These are phyloP conservation scores for Metroxylon sagu DNA, from an alignment of 176 grass and related monocot species.

Conservation along the genomic window DNA sequence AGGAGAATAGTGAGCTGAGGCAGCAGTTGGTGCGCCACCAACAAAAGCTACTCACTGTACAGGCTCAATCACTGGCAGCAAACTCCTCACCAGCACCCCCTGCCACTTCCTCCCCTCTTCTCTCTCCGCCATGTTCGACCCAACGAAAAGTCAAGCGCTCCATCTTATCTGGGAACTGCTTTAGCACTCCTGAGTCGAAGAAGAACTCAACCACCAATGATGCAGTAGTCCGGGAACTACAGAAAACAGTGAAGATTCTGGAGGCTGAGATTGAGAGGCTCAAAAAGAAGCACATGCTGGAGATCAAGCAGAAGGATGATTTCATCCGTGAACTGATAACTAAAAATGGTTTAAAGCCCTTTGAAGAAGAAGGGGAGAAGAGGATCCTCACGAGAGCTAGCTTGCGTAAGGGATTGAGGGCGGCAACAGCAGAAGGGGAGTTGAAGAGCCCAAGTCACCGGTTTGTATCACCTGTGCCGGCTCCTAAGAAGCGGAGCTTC, in stretches of 20 bases:
- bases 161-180: slow-evolving; percentile 59
- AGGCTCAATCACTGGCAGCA: slow-evolving; percentile 58
- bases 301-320: slow-evolving; percentile 76
- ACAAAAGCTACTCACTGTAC: slow-evolving; percentile 57
- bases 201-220: slow-evolving; percentile 28
- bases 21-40: slow-evolving; percentile 70
- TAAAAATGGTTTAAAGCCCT: slow-evolving; percentile 31
- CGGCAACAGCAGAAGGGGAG: slow-evolving; percentile 29
- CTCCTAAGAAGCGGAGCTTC: slow-evolving; percentile 83
- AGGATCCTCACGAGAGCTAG: slow-evolving; percentile 54
- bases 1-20: slow-evolving; percentile 75
- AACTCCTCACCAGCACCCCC: slow-evolving; percentile 32
- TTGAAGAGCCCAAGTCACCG: slow-evolving; percentile 65
- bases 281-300: slow-evolving; percentile 58
- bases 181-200: slow-evolving; percentile 54
- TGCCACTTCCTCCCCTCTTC: slow-evolving; percentile 24
- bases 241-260: slow-evolving; percentile 55
- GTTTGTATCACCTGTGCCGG: slow-evolving; percentile 55
- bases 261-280: slow-evolving; percentile 65
- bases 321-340: slow-evolving; percentile 71
- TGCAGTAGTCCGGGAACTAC: slow-evolving; percentile 34
- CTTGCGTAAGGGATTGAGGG: slow-evolving; percentile 41
- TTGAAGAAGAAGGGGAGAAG: slow-evolving; percentile 30
- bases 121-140: slow-evolving; percentile 43
- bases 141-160: slow-evolving; percentile 54